Evolutionary conservation across 2,329 filamentous ascomycete species (phyloP), one percentile per base, ranked within the genome.

Genomic region (Davidsoniella eucalypti): DNA sequence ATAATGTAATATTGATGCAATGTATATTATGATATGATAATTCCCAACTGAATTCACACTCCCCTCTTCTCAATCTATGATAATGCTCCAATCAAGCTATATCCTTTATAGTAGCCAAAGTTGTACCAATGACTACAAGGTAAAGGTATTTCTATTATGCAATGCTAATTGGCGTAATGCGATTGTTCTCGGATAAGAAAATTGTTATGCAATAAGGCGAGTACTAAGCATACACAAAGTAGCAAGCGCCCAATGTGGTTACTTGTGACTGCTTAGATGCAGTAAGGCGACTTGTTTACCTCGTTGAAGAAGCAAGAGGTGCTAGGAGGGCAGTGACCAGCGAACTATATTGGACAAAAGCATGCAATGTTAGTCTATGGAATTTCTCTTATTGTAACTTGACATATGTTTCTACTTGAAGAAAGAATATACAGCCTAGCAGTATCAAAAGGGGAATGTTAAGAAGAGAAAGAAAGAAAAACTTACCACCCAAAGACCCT

Each of bases 251-350:
- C 17, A 17, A 14, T 12, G 21, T 26, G 4, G 25, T 21, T 2
- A 21, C 18, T 21, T 25, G 25, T 7, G 10, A 7, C 40, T 14
- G 5, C 16, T 23, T 44, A 45, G 6, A 67, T 60, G 47, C 64
- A 66, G 62, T 66, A 66, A 53, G 64, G 64, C 60, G 61, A 64
- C 45, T 54, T 47, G 58, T 59, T 66, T 38, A 54, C 50, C 39
- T 55, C 36, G 58, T 61, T 59, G 60, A 66, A 66, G 58, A 61
- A 60, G 58, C 64, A 66, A 37, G 55, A 37, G 14, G 63, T 65
- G 47, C 63, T 55, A 53, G 62, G 63, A 10, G 63, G 63, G 54
- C 64, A 66, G 49, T 52, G 49, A 9, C 64, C 64, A 18, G 56
- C 61, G 47, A 53, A 58, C 64, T 66, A 37, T 8, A 37, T 14